Conservation (phyloP, 2,329 filamentous ascomycete genomes). For the Colletotrichum graminicola region DNA sequence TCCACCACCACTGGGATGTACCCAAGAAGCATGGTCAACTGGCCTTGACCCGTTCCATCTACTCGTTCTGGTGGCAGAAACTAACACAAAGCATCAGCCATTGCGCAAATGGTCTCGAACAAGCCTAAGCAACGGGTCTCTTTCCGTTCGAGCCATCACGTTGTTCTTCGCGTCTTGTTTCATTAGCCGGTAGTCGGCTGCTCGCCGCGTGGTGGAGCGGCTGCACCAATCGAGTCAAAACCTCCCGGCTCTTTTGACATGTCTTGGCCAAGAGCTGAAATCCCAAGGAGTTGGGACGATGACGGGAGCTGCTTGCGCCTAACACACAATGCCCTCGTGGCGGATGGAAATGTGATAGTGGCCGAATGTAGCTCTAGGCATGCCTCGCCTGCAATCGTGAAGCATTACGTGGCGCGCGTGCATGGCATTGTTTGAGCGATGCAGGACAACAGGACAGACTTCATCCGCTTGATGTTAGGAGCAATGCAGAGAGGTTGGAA, state of each 20-base stretch:
- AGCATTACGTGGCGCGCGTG: not conserved
- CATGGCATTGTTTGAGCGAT: not conserved
- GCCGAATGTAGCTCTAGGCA: not conserved
- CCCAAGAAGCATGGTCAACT: slow-evolving; percentile 8
- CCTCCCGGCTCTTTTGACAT: slow-evolving; percentile 5
- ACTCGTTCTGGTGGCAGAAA: slow-evolving; percentile 7
- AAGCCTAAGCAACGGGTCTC: slow-evolving; percentile 8
- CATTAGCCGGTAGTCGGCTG: not conserved
- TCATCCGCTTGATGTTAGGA: not conserved
- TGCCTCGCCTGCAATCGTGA: not conserved
- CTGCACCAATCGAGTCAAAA: not conserved
- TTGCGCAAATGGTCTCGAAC: not conserved
- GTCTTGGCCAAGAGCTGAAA: slow-evolving; percentile 10
- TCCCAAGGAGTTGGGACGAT: slow-evolving; percentile 14
- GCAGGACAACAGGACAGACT: not conserved
- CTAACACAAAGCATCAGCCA: slow-evolving; percentile 23
- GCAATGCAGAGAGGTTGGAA: not conserved
- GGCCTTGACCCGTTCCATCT: slow-evolving; percentile 36
- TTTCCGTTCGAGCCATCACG: not conserved
- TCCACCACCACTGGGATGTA: not conserved
- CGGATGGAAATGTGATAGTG: not conserved
- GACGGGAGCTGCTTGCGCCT: not conserved
- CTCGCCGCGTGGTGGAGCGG: not conserved
- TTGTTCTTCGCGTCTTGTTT: not conserved
- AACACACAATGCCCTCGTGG: not conserved